Percentiles rank a stretch among this genome's conserved stretches.
Evolutionary conservation across 2,329 filamentous ascomycete genomes (phyloP).

Genomic region (Colletotrichum sp.): DNA sequence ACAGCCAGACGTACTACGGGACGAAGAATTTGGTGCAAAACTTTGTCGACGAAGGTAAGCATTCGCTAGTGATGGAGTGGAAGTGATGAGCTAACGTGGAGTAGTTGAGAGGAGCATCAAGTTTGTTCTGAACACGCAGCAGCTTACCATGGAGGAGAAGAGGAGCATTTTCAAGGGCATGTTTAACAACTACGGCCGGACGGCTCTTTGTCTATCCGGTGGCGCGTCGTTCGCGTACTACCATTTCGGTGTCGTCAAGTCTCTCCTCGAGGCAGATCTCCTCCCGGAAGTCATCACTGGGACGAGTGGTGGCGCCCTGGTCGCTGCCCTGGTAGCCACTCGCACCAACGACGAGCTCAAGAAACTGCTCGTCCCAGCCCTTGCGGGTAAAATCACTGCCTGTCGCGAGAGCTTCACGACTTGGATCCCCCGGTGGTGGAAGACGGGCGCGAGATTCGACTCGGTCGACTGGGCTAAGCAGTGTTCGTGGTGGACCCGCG

Average conservation of each 20-base stretch:
- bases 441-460: slow-evolving; percentile 92
- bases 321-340: slow-evolving; percentile 86
- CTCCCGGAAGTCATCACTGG: slow-evolving; percentile 95
- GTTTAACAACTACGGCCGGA: slow-evolving; percentile 89
- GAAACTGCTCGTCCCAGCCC: slow-evolving; percentile 80
- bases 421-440: slow-evolving; percentile 88
- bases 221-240: slow-evolving; percentile 97
- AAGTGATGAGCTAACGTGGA: slow-evolving; percentile 13
- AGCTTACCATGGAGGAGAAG: slow-evolving; percentile 76
- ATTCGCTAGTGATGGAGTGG: slow-evolving; percentile 3
- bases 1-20: slow-evolving; percentile 96
- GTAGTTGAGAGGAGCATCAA: slow-evolving; percentile 69
- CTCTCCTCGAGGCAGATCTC: slow-evolving; percentile 82
- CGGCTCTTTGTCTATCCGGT: slow-evolving; percentile 90
- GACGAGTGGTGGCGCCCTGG: slow-evolving; percentile 90
- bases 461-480: slow-evolving; percentile 87
- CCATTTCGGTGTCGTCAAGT: slow-evolving; percentile 91
- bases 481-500: slow-evolving; percentile 88
- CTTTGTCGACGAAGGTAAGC: slow-evolving; percentile 81
- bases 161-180: slow-evolving; percentile 84
- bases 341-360: slow-evolving; percentile 92
- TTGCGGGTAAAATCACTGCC: slow-evolving; percentile 84
- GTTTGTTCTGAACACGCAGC: slow-evolving; percentile 71
- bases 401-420: slow-evolving; percentile 78
- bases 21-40: slow-evolving; percentile 95